phyloP scores from a whole-genome alignment of 352 stramenopile species.

The Phytophthora podocarpi region DNA sequence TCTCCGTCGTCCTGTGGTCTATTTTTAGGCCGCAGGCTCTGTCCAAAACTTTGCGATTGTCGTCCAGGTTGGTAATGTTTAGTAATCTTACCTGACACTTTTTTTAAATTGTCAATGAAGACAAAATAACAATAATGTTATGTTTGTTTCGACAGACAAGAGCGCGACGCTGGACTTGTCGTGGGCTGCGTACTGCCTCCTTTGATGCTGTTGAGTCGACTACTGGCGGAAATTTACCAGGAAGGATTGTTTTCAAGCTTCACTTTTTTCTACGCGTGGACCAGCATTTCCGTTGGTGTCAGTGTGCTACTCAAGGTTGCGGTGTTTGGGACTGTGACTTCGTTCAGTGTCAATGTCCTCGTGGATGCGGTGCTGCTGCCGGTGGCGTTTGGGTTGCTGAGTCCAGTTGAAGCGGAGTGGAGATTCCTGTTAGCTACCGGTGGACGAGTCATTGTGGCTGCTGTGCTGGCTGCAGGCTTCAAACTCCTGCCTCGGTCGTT shows the following conservation, averaged over 20 bases:
- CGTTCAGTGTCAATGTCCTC: constrained; percentile 37
- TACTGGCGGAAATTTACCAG: constrained; percentile 45
- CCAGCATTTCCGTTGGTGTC: constrained; percentile 48
- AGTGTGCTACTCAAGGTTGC: constrained; percentile 53
- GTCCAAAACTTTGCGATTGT: constrained; percentile 19
- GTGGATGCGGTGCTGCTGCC: constrained; percentile 53
- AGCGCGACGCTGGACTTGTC: constrained; percentile 61
- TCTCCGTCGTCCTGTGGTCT: constrained; percentile 34
- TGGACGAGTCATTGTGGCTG: constrained; percentile 37
- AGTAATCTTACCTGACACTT: neutral
- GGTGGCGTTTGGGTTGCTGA: constrained; percentile 23
- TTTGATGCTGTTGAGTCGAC: constrained; percentile 61
- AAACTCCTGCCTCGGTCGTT: constrained; percentile 64
- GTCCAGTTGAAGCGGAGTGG: constrained; percentile 37
- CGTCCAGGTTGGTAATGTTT: constrained; percentile 31
- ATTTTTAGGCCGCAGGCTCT: constrained; percentile 22
- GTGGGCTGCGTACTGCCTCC: constrained; percentile 65
- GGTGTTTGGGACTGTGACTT: constrained; percentile 42
- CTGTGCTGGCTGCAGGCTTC: constrained; percentile 49
- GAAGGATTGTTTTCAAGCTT: constrained; percentile 34
- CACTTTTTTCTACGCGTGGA: constrained; percentile 67
- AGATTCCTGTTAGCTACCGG: constrained; percentile 45
- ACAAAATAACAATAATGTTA: neutral
- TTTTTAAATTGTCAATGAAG: neutral
- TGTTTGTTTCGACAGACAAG: constrained; percentile 38